Base-by-base conservation (phyloP, 1,139 yeast genomes). In the Lodderomyces beijingensis region DNA sequence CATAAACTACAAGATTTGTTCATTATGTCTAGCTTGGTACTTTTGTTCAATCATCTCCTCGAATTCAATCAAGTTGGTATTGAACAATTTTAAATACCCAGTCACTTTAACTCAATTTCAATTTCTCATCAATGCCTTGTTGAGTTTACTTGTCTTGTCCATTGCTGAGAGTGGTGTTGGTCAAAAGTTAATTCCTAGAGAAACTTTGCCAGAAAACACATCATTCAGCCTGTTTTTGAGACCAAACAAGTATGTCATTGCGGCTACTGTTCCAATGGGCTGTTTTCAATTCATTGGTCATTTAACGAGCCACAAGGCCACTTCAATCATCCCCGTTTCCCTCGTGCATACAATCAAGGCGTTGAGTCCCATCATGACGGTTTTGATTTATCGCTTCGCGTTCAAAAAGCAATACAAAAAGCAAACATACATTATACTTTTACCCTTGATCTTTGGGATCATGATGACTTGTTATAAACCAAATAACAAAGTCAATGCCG, bases 341-440 rank as follows among this genome's bases (percentile, higher is more conserved):
- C 62, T 89, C 43, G 96, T 89, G 17, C 96, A 88, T 56, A 88
- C 96, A 12, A 79, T 89, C 46, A 89, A 89, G 59, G 91, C 96
- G 1, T 65, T 88, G 29, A 81, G 95, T 28, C 97, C 97, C 2
- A 65, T 89, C 24, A 74, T 85, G 32, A 89, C 96, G 0, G 96
- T 89, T n/a, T 58, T 77, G 19, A 85, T 85, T 27, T 87, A 87
- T 57, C 68, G 85, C 40, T 37, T 79, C 7, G 41, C 80, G 24
- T 83, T 79, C 51, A 61, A 68, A 13, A 74, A 67, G 34, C 59
- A 64, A 27, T 89, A 84, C 64, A 66, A 69, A 34, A 38, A 50
- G n/a, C 65, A 73, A 46, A 87, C 96, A 2, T 89, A 88, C 50
- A 42, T 79, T 34, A 83, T 96, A 1, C 63, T 89, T 46, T 49